Conservation (phyloP, 352 stramenopile species). For the Phytophthora kernoviae region DNA sequence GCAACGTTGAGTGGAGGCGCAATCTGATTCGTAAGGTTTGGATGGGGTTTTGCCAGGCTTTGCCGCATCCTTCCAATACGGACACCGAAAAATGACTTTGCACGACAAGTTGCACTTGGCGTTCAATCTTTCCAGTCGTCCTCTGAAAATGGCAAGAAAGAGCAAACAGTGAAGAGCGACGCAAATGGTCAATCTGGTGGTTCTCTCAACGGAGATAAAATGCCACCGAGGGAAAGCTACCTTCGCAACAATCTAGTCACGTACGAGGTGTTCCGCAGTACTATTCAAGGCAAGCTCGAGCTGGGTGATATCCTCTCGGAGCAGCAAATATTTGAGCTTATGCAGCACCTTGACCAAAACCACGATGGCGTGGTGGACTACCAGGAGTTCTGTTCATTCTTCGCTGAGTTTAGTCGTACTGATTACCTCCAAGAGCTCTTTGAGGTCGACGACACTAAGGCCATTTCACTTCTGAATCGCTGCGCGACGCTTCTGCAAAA, state of each 20-base stretch:
- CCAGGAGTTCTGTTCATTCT: slow-evolving; percentile 89
- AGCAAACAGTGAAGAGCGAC: slow-evolving; percentile 10
- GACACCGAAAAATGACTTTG: slow-evolving; percentile 56
- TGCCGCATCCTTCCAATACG: slow-evolving; percentile 38
- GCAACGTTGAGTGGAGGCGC: slow-evolving; percentile 67
- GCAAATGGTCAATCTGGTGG: slow-evolving; percentile 5
- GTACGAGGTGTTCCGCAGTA: slow-evolving; percentile 81
- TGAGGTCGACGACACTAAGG: slow-evolving; percentile 73
- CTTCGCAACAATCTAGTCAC: slow-evolving; percentile 61
- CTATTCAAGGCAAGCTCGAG: slow-evolving; percentile 64
- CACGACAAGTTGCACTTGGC: slow-evolving; percentile 71
- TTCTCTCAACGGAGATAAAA: slow-evolving; percentile 18
- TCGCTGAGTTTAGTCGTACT: slow-evolving; percentile 75
- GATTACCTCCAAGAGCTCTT: slow-evolving; percentile 82
- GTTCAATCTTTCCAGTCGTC: slow-evolving; percentile 64
- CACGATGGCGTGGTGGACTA: slow-evolving; percentile 90
- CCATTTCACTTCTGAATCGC: slow-evolving; percentile 71
- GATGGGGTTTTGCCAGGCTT: slow-evolving; percentile 66
- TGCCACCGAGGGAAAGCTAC: slow-evolving; percentile 43
- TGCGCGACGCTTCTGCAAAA: slow-evolving; percentile 56
- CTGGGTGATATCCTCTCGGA: slow-evolving; percentile 74
- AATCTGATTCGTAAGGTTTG: slow-evolving; percentile 76
- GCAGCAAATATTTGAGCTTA: slow-evolving; percentile 93
- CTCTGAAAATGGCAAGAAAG: slow-evolving; percentile 22
- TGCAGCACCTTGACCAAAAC: slow-evolving; percentile 92